A percentile compares a stretch with the other conserved stretches of the same genome.
Conservation (phyloP, 2,329 filamentous ascomycete genomes). For the Zalaria obscura region DNA sequence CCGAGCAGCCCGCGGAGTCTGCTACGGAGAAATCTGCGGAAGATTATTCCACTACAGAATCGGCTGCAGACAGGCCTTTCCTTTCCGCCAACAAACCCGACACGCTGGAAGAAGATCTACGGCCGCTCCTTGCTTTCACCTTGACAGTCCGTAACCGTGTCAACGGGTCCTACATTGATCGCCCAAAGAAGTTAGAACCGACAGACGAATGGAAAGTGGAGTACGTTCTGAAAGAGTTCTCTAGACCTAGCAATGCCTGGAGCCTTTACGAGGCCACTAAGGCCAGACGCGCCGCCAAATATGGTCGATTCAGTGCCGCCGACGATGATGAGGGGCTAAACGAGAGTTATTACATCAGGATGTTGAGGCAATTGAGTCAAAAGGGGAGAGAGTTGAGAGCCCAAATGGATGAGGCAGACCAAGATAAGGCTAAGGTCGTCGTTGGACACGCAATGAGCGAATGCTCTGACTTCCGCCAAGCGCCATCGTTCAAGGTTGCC, state of each 20-base stretch:
- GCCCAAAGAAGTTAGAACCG: slow-evolving; percentile 38
- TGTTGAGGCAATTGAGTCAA: slow-evolving; percentile 33
- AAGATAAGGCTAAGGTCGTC: slow-evolving; percentile 24
- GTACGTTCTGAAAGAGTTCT: slow-evolving; percentile 58
- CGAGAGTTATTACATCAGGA: slow-evolving; percentile 23
- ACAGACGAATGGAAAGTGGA: slow-evolving; percentile 56
- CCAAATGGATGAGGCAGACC: slow-evolving; percentile 38
- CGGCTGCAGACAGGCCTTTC: slow-evolving; percentile 1
- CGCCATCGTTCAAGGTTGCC: slow-evolving; percentile 7
- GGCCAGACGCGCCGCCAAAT: slow-evolving; percentile 36
- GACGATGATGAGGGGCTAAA: slow-evolving; percentile 21
- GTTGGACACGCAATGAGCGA: slow-evolving; percentile 9
- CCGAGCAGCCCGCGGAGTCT: not conserved
- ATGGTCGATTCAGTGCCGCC: slow-evolving; percentile 20
- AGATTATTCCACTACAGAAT: not conserved
- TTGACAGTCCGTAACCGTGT: slow-evolving; percentile 61
- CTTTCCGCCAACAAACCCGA: slow-evolving; percentile 4
- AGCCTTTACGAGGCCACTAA: slow-evolving; percentile 43
- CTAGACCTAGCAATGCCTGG: slow-evolving; percentile 25
- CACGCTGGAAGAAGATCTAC: slow-evolving; percentile 6
- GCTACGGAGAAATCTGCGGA: not conserved
- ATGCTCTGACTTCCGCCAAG: slow-evolving; percentile 3
- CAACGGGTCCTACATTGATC: slow-evolving; percentile 47
- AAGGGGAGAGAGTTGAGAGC: slow-evolving; percentile 46
- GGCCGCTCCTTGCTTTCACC: slow-evolving; percentile 50